phyloP scores from a whole-genome alignment of 352 stramenopile genomes.

The Globisporangium barbulae region DNA sequence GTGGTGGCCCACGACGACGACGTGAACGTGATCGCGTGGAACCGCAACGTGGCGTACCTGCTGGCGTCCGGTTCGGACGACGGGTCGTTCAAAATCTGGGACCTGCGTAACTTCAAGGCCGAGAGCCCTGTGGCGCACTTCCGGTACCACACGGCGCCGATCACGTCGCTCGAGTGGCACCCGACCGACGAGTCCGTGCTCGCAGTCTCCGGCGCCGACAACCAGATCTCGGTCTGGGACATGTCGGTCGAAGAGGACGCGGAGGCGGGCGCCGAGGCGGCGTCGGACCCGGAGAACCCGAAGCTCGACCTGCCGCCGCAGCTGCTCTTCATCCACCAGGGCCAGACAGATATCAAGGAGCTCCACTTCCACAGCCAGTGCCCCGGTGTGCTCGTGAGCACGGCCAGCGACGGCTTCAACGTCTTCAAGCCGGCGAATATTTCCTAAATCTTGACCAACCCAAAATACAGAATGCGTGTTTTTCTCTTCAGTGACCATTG shows the following conservation, averaged over 20 bases:
- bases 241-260: conserved; percentile 99
- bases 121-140: conserved; percentile 93
- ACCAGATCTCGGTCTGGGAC: conserved; percentile 98
- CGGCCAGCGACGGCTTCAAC: conserved; percentile 96
- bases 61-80: conserved; percentile 97
- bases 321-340: conserved; percentile 99
- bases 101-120: conserved; percentile 93
- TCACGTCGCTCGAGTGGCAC: conserved; percentile 99
- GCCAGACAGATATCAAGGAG: conserved; percentile 99
- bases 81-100: conserved; percentile 96
- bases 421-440: conserved; percentile 97
- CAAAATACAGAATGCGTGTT: background rate
- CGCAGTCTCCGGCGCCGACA: conserved; percentile 91
- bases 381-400: conserved; percentile 95
- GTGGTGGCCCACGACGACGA: conserved; percentile 93
- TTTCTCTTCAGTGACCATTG: background rate
- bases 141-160: conserved; percentile 93
- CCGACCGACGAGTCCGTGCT: conserved; percentile 99
- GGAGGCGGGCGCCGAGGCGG: conserved; percentile 48
- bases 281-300: conserved; percentile 35
- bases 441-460: conserved; percentile 47
- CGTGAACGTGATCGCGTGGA: conserved; percentile 99
- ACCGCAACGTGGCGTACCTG: conserved; percentile 96
- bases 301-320: conserved; percentile 95
- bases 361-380: conserved; percentile 99